Percentiles rank a stretch among this genome's conserved stretches.
These are phyloP conservation scores for Aspergillus uvarum DNA, from an alignment of 2,329 filamentous ascomycete genomes.

Conservation along the genomic window DNA sequence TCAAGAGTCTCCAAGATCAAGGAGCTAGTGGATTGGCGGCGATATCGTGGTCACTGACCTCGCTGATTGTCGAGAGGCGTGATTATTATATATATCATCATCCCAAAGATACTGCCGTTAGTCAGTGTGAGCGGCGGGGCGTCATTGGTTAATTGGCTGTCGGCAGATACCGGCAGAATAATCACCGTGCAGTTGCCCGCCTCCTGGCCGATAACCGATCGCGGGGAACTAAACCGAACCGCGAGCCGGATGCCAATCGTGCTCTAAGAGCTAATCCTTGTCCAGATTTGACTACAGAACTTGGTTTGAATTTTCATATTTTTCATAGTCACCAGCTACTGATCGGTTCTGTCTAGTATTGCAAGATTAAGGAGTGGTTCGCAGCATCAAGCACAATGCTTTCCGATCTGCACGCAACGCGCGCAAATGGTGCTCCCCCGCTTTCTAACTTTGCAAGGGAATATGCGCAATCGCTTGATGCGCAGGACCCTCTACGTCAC, in stretches of 20 bases:
- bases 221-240: conserved; percentile 7
- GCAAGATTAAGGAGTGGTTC: neutral
- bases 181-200: neutral
- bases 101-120: conserved; percentile 24
- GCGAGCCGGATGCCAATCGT: neutral
- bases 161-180: conserved; percentile 32
- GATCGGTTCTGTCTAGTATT: neutral
- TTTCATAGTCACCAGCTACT: neutral
- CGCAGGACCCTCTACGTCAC: conserved; percentile 58
- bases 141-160: conserved; percentile 28
- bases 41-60: conserved; percentile 4
- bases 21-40: neutral
- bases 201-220: conserved; percentile 8
- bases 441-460: conserved; percentile 34
- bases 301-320: neutral
- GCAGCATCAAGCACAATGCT: conserved; percentile 22
- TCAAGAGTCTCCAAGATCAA: neutral
- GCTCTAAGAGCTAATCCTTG: neutral
- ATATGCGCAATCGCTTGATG: conserved; percentile 55
- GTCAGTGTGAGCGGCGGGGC: conserved; percentile 28
- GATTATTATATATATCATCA: conserved; percentile 27
- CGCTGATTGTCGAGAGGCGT: conserved; percentile 3
- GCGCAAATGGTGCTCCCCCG: conserved; percentile 29
- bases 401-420: conserved; percentile 28
- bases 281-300: neutral